Conservation (phyloP, 2,329 filamentous ascomycete genomes). For the Scytalidium lignicola region DNA sequence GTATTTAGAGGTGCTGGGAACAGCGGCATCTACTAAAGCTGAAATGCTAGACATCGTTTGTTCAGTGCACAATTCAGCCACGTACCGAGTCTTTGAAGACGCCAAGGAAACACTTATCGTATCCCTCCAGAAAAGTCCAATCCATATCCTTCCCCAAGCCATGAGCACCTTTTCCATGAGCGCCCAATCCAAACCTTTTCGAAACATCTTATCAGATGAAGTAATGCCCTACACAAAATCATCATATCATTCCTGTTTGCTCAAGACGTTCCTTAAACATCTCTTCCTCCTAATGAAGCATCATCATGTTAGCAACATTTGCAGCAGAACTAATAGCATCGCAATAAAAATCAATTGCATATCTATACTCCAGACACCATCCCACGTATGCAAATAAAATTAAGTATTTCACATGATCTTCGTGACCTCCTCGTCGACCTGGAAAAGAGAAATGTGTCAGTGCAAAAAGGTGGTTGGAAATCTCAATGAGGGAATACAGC, state of each 20-base stretch:
- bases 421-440: slow-evolving; percentile 33
- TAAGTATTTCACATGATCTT: slow-evolving; percentile 29
- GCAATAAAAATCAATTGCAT: neutral
- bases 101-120: too few relatives aligned
- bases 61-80: too few relatives aligned
- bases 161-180: neutral
- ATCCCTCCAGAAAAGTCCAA: too few relatives aligned
- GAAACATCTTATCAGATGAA: neutral
- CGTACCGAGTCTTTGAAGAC: too few relatives aligned
- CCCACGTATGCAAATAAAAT: slow-evolving; percentile 3
- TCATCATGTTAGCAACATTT: neutral
- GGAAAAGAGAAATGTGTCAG: slow-evolving; percentile 47
- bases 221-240: neutral
- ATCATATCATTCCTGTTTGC: neutral
- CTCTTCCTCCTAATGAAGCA: neutral
- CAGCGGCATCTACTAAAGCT: too few relatives aligned
- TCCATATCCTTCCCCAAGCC: too few relatives aligned
- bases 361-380: slow-evolving; percentile 10
- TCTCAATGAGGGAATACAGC: slow-evolving; percentile 19
- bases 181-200: neutral
- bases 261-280: neutral
- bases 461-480: slow-evolving; percentile 38
- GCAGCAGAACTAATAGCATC: neutral
- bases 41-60: too few relatives aligned
- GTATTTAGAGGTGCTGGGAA: too few relatives aligned